Evolutionary conservation across 805 yeast species (phyloP), one percentile per base, ranked within the genome.

Genomic region (Kregervanrija delftensis): DNA sequence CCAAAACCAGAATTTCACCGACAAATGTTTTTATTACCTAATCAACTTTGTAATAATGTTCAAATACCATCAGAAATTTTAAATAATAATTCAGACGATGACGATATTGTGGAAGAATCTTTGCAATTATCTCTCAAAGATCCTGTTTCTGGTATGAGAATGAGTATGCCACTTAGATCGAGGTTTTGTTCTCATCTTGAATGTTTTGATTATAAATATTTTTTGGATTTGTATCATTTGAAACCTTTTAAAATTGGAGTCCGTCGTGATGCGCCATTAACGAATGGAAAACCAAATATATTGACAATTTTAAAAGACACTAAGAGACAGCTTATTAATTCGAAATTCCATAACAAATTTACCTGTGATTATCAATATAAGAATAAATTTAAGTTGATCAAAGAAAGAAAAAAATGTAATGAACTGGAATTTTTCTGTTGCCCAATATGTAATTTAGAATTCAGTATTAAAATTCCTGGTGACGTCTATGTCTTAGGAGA

Each of bases 391-490:
- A 53, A 50, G 22, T 16, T 43, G 11, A 55, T 59, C 28, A 57
- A 49, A 31, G 51, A 47, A 12, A 47, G 45, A 9, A 13, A 35
- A 38, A 13, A 43, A 44, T 60, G 58, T 37, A 65, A 65, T 41
- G 45, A 51, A 8, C 40, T 65, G 33, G 58, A 56, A 15, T 63
- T 41, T 50, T 65, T 65, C 44, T 49, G 52, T 34, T 65, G 69
- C 42, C 69, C 69, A 1, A 56, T 64, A 10, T 65, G 69, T 52
- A 62, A 59, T 16, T 36, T 60, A 28, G 68, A 65, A 40, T 65
- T 65, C 39, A 60, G 57, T 42, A 59, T 65, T 11, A 54, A 53
- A 17, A 45, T 35, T 9, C 53, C 60, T 0, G 67, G 67, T 8
- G 67, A 65, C 42, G 40, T 65, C 17, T 63, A 63, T 33, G 50